Conservation (phyloP, 805 yeast species). For the Hanseniaspora vineae region DNA sequence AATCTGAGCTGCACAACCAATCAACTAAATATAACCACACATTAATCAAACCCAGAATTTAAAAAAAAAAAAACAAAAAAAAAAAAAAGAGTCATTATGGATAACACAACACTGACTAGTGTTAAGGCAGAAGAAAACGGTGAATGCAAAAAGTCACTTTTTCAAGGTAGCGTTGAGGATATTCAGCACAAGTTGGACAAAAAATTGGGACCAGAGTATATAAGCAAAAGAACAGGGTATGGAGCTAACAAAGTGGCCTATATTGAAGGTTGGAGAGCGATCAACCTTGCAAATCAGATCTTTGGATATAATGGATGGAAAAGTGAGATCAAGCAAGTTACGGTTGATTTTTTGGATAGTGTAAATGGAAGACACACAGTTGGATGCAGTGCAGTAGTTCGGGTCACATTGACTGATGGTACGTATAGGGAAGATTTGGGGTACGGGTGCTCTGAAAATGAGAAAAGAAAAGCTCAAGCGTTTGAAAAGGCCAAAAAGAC, state of each 20-base stretch:
- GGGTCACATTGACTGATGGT: slow-evolving; percentile 65
- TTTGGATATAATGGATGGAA: slow-evolving; percentile 81
- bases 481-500: slow-evolving; percentile 78
- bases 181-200: slow-evolving; percentile 29
- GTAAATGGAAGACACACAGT: slow-evolving; percentile 39
- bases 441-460: slow-evolving; percentile 71
- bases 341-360: slow-evolving; percentile 61
- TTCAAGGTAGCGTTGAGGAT: slow-evolving; percentile 13
- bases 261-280: slow-evolving; percentile 75
- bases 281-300: slow-evolving; percentile 65
- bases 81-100: background rate
- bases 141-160: slow-evolving; percentile 8
- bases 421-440: slow-evolving; percentile 76
- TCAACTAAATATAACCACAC: too few species aligned
- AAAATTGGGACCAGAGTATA: slow-evolving; percentile 63
- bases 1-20: too few species aligned
- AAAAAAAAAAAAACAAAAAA: too few species aligned
- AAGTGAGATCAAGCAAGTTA: slow-evolving; percentile 52
- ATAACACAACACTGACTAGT: background rate
- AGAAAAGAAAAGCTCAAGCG: slow-evolving; percentile 57
- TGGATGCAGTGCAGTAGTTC: slow-evolving; percentile 60
- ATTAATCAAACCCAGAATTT: too few species aligned
- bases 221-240: slow-evolving; percentile 63
- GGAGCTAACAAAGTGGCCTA: slow-evolving; percentile 59
- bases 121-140: slow-evolving; percentile 9